Conservation (phyloP, 2,329 filamentous ascomycete genomes). For the Claviceps spartinae region DNA sequence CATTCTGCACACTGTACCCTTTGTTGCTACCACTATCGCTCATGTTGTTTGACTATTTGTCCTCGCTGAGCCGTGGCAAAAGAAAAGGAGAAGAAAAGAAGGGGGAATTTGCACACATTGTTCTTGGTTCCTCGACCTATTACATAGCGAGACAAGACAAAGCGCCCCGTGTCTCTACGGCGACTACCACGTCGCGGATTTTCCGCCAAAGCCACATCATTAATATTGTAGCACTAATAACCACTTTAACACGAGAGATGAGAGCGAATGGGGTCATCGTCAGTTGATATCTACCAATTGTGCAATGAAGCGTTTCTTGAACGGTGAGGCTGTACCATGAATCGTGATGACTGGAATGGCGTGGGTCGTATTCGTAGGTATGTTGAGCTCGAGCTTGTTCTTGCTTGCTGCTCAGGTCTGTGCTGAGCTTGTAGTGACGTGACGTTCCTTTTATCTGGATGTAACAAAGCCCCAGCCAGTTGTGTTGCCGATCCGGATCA, state of each 20-base stretch:
- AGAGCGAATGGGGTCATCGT: background rate
- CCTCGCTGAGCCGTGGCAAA: background rate
- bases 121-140: background rate
- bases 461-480: too few species aligned
- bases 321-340: background rate
- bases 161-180: background rate
- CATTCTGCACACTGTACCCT: conserved; percentile 1
- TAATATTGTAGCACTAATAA: background rate
- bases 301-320: background rate
- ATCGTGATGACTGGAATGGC: background rate
- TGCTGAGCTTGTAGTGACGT: too few species aligned
- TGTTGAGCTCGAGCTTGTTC: background rate
- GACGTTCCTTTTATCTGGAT: too few species aligned
- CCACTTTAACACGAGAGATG: background rate
- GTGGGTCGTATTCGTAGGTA: background rate
- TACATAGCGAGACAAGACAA: background rate
- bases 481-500: too few species aligned
- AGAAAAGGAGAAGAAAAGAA: background rate
- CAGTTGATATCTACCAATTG: background rate
- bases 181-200: background rate
- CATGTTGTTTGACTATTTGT: background rate
- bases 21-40: conserved; percentile 3
- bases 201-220: background rate
- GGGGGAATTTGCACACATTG: background rate
- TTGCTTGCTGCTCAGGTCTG: too few species aligned